A percentile compares a stretch with the other conserved stretches of the same genome.
Evolutionary conservation across 2,329 filamentous ascomycete species (phyloP).

Genomic region (Uncinocarpus reesii): DNA sequence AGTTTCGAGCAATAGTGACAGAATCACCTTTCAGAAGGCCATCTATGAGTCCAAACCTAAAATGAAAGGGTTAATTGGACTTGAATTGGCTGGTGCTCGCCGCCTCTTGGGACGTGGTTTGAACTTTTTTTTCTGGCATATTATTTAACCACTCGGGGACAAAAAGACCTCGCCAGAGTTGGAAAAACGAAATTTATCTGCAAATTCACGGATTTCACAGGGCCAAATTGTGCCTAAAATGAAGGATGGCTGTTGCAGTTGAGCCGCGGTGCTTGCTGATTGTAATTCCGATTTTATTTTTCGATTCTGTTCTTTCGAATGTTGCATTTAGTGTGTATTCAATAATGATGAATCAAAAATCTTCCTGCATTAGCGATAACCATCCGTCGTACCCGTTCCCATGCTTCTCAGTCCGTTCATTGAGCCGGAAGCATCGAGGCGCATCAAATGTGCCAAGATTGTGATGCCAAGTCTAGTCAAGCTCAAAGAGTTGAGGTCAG

Average conservation of each 20-base stretch:
- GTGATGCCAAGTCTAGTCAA: too few species aligned
- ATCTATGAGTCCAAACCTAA: too few species aligned
- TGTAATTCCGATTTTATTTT: conserved; percentile 7
- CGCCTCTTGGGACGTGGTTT: neutral
- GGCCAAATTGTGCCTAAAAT: neutral
- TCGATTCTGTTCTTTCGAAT: conserved; percentile 2
- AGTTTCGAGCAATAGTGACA: too few species aligned
- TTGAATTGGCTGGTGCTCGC: too few species aligned
- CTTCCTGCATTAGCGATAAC: too few species aligned
- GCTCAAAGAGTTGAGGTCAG: too few species aligned
- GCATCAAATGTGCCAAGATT: too few species aligned
- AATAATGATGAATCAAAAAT: conserved; percentile 10
- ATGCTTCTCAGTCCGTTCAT: too few species aligned
- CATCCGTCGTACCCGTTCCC: too few species aligned
- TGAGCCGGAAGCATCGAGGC: too few species aligned
- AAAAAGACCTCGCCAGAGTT: neutral
- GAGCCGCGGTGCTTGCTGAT: neutral
- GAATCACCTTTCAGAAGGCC: too few species aligned
- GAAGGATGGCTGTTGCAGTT: neutral
- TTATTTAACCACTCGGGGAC: neutral
- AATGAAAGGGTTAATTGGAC: too few species aligned
- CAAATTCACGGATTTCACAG: neutral
- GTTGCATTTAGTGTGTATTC: conserved; percentile 13
- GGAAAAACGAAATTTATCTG: neutral
- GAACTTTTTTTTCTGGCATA: neutral